These are phyloP conservation scores for Curvularia eragrostidis DNA, from an alignment of 2,329 filamentous ascomycete species.

Conservation along the genomic window DNA sequence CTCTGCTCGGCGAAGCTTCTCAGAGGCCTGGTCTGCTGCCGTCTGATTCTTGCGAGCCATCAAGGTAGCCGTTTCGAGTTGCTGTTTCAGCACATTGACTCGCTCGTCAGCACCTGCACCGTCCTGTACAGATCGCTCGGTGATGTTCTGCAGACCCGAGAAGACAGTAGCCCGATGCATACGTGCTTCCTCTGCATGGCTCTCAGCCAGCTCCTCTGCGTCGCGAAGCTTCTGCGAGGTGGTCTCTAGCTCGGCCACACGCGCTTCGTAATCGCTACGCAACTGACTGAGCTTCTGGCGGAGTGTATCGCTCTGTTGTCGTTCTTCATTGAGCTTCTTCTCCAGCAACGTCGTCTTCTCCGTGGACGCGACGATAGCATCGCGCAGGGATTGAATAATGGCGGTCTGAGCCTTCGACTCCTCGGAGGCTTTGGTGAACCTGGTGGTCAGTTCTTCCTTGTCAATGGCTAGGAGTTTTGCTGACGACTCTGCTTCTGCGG, in stretches of 20 bases:
- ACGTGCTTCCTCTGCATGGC: constrained; percentile 84
- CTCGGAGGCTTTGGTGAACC: constrained; percentile 71
- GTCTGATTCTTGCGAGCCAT: constrained; percentile 88
- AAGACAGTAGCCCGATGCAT: constrained; percentile 85
- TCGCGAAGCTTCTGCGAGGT: constrained; percentile 78
- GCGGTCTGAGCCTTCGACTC: constrained; percentile 72
- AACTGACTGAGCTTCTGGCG: constrained; percentile 79
- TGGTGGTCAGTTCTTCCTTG: constrained; percentile 75
- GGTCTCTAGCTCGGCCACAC: constrained; percentile 76
- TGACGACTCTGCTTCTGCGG: constrained; percentile 76
- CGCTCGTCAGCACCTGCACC: constrained; percentile 65
- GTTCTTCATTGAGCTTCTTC: constrained; percentile 82
- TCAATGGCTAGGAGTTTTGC: constrained; percentile 82
- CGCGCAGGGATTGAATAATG: constrained; percentile 76
- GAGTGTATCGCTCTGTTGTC: constrained; percentile 73
- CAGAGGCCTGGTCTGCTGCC: constrained; percentile 83
- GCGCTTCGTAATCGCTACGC: constrained; percentile 81
- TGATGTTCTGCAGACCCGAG: constrained; percentile 78
- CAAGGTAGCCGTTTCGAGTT: constrained; percentile 77
- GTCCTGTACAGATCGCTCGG: constrained; percentile 60
- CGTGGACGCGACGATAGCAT: constrained; percentile 78
- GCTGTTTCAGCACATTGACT: constrained; percentile 75
- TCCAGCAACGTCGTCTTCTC: constrained; percentile 80
- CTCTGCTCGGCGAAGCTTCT: constrained; percentile 89
- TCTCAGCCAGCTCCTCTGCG: constrained; percentile 86